These are phyloP conservation scores for Sutorius eximius DNA, from an alignment of 1,284 basidiomycete genomes.

Conservation along the genomic window DNA sequence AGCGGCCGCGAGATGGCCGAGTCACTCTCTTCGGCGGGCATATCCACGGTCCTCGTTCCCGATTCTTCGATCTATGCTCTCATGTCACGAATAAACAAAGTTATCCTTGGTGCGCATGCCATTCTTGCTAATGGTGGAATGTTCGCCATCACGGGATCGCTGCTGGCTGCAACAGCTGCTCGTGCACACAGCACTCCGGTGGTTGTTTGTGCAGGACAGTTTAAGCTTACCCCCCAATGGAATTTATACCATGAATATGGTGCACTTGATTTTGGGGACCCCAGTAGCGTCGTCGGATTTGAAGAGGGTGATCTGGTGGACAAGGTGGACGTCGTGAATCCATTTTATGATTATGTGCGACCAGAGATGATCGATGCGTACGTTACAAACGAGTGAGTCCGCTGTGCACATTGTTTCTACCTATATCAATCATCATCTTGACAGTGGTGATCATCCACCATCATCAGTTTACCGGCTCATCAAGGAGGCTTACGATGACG, in stretches of 20 bases:
- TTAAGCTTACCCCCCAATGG: constrained; percentile 95
- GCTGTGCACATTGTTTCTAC: constrained; percentile 1
- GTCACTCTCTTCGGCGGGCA: constrained; percentile 73
- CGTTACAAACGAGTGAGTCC: constrained; percentile 92
- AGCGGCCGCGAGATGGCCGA: constrained; percentile 85
- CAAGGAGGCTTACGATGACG: constrained; percentile 92
- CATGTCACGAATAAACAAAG: constrained; percentile 96
- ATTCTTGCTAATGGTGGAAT: constrained; percentile 96
- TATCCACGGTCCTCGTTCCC: constrained; percentile 93
- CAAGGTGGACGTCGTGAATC: constrained; percentile 87
- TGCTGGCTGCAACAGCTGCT: constrained; percentile 88
- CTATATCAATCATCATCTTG: constrained; percentile 11
- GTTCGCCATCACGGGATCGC: constrained; percentile 84
- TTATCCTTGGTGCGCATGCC: constrained; percentile 90
- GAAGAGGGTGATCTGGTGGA: constrained; percentile 76
- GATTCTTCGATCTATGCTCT: constrained; percentile 94
- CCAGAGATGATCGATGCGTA: constrained; percentile 92
- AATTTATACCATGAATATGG: constrained; percentile 87
- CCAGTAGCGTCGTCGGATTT: constrained; percentile 80
- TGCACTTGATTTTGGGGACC: constrained; percentile 86
- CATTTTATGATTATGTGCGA: constrained; percentile 92
- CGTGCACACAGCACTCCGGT: constrained; percentile 90
- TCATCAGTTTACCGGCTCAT: constrained; percentile 88
- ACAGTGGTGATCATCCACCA: constrained; percentile 88
- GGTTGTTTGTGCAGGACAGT: constrained; percentile 92